Conservation (phyloP, 2,329 filamentous ascomycete genomes). For the Colletotrichum camelliae region DNA sequence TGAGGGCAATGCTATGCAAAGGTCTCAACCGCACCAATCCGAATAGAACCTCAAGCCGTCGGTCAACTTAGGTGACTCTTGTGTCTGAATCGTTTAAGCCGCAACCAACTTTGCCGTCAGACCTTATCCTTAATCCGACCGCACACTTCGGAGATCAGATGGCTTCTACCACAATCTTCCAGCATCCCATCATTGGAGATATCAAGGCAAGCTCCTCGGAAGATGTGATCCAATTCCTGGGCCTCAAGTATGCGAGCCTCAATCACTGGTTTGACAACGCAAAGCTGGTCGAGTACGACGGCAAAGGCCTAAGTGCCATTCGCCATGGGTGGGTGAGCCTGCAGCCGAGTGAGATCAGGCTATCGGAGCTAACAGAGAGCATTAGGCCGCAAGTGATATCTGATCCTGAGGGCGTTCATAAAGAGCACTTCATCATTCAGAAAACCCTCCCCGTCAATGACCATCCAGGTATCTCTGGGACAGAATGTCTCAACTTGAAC, state of each 20-base stretch:
- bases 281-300: conserved; percentile 7
- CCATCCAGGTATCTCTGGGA: conserved; percentile 46
- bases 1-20: neutral
- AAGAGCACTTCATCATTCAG: conserved; percentile 54
- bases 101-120: neutral
- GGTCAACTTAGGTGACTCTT: neutral
- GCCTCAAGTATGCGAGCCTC: conserved; percentile 27
- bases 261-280: conserved; percentile 23
- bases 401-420: conserved; percentile 42
- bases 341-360: neutral
- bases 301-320: conserved; percentile 32
- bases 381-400: conserved; percentile 41
- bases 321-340: conserved; percentile 34
- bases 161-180: neutral
- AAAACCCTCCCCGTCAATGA: conserved; percentile 42
- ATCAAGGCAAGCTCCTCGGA: neutral
- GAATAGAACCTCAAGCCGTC: neutral
- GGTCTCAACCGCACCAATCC: neutral
- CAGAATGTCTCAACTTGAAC: conserved; percentile 57
- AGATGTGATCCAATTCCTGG: conserved; percentile 25
- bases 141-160: neutral
- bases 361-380: neutral
- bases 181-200: conserved; percentile 5
- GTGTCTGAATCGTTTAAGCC: neutral
- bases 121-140: neutral